Evolutionary conservation across 768 basidiomycete species (phyloP), one percentile per base, ranked within the genome.

Genomic region (Xerocomellus amylosporus): DNA sequence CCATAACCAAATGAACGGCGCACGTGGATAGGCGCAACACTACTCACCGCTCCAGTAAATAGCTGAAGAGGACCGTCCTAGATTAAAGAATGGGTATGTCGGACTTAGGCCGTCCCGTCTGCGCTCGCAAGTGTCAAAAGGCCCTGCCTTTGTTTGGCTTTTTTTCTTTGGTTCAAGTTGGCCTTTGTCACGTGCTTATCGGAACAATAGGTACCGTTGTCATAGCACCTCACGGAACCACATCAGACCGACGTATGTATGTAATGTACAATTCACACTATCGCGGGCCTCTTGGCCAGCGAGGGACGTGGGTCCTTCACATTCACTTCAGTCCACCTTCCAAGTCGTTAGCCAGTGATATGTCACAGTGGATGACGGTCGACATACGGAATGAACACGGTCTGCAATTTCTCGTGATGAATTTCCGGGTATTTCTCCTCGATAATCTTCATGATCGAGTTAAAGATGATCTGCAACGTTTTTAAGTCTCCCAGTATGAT

Each of bases 301-400:
- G 67, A 63, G 13, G 53, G 20, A 20, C 59, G 58, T 8, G 67
- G 64, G 46, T 71, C 41, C 15, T 59, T 46, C 24, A 46, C 52
- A 17, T 58, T 38, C 36, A 69, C 59, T n/a, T 71, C 57, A 1
- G 30, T 10, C 65, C 70, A 71, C 19, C 69, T 71, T 43, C n/a
- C 22, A 13, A 19, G 5, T 8, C 46, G 30, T 66, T 12, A 64
- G 51, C 26, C 3, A 38, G 34, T 8, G 48, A 34, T 9, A 8
- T 34, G 19, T 22, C 5, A n/a, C 17, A 2, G 15, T 39, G 12
- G 43, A 54, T 19, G 24, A 24, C 24, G 20, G 42, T 28, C 31
- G 43, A 80, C 86, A 64, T 72, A 93, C 84, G 73, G 75, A 7
- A 80, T 72, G 67, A 91, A 88, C 7, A 82, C 77, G 45, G 69